Base-by-base conservation (phyloP, 192 early-diverging fungal genomes). In the Linnemannia elongata region DNA sequence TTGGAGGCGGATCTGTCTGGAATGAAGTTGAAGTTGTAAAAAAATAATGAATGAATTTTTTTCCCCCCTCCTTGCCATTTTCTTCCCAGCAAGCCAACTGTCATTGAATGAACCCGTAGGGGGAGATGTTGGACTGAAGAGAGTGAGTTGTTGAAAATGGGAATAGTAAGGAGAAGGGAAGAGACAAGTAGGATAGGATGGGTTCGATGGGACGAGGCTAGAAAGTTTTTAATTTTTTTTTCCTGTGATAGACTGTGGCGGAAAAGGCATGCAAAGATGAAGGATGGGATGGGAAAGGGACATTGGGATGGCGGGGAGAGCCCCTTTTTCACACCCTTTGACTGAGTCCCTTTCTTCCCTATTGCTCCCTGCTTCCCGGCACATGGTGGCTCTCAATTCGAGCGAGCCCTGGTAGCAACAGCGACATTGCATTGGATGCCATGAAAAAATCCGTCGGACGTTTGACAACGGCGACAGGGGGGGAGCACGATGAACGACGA, bases 361-460 rank as follows among this genome's bases (percentile, higher is more conserved):
- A 10, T 45, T 39, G 38, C 44, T 45, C 44, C 10, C 44, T 52
- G 49, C 55, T 60, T 60, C 55, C 55, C 55, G n/a, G 55, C 55
- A 27, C n/a, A 60, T 60, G 55, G 55, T 60, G n/a, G 55, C n/a
- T 60, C 55, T 60, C 55, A 27, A 60, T 60, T n/a, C 55, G 55
- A 60, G 55, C 24, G 10, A 57, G 54, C 54, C 54, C 54, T n/a
- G 22, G 22, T 57, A 57, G 54, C 54, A 57, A n/a, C 3, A 57
- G 54, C n/a, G 55, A 27, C n/a, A 55, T 55, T 45, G 44, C 44
- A 45, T 27, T 27, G n/a, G 55, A 60, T 27, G n/a, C 49, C 20
- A 5, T 52, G 49, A 52, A 52, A 45, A 52, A 18, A 22, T 52
- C 49, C 20, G 49, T 52, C 49, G 49, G 18, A 52, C 49, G 49